Percentiles rank a stretch among this genome's conserved stretches.
Conservation (phyloP, 2,329 filamentous ascomycete genomes). For the Anisogramma anomala region DNA sequence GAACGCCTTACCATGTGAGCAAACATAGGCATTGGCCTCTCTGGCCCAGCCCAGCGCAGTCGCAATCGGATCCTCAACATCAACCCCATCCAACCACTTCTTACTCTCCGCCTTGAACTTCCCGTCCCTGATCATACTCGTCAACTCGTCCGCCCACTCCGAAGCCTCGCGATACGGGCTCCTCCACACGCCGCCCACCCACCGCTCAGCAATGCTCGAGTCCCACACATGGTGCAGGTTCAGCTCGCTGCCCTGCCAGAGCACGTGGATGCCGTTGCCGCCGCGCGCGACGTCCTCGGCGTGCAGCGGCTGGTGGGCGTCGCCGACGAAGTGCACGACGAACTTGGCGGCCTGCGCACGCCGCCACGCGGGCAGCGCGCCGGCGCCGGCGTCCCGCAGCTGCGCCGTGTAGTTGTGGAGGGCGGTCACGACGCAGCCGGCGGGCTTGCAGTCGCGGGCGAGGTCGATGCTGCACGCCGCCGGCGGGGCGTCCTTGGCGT, state of each 20-base stretch:
- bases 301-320: slow-evolving; percentile 59
- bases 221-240: slow-evolving; percentile 71
- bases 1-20: slow-evolving; percentile 40
- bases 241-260: slow-evolving; percentile 42
- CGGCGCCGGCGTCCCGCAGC: slow-evolving; percentile 33
- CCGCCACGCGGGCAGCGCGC: slow-evolving; percentile 34
- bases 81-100: slow-evolving; percentile 46
- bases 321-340: slow-evolving; percentile 56
- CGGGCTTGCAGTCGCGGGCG: slow-evolving; percentile 48
- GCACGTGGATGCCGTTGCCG: slow-evolving; percentile 57
- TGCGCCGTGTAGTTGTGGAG: slow-evolving; percentile 50
- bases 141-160: slow-evolving; percentile 46
- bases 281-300: slow-evolving; percentile 52
- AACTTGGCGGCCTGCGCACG: slow-evolving; percentile 53
- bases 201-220: slow-evolving; percentile 53
- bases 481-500: slow-evolving; percentile 53
- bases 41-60: slow-evolving; percentile 54
- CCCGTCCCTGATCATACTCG: slow-evolving; percentile 41
- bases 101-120: slow-evolving; percentile 39
- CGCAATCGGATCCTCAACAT: slow-evolving; percentile 39
- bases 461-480: slow-evolving; percentile 44
- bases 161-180: slow-evolving; percentile 38
- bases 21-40: slow-evolving; percentile 52
- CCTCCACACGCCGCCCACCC: slow-evolving; percentile 44
- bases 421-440: slow-evolving; percentile 51